Base-by-base conservation (phyloP, 2,329 filamentous ascomycete genomes). In the Alternaria ethzedia region DNA sequence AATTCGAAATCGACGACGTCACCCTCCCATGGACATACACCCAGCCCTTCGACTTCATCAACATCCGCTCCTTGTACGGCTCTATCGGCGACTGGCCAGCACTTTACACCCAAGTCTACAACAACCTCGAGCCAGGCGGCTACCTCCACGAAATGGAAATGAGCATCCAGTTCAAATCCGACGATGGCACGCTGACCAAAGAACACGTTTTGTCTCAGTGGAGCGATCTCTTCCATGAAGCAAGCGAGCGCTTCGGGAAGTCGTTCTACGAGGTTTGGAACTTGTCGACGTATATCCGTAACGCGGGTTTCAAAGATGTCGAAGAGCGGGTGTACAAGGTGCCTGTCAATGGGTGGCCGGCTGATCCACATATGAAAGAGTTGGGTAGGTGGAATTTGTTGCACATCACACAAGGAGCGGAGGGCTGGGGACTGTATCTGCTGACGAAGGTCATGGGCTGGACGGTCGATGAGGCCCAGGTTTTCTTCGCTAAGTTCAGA, bases 1-100 rank as follows among this genome's bases (percentile, higher is more conserved):
- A 74, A 36, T 84, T 84, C 68, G 79, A 83, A 58, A 75, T 85
- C 51, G 83, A 84, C 68, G 82, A 84, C 59, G 69, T 79, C 17
- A 79, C 75, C 5, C 67, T 71, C 3, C 70, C 70, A 17, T 84
- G 82, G 82, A 81, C 79, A 2, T 77, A 69, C 36, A 72, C 73
- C 1, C 30, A 49, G 2, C 54, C 54, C 54, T 79, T 79, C 57
- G 82, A 83, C 64, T 79, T 82, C 50, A 81, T 84, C 63, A 81
- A 84, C 66, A 69, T 81, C 15, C 80, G 83, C 43, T 78, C 78
- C 12, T 66, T 84, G 9, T 82, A 80, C 58, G 82, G 82, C 26
- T 79, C 75, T 57, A 79, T 84, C 15, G 73, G 76, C 3, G 80
- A 83, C 57, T 84, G 82, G 82, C 73, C 78, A 26, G 69, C 72